These are phyloP conservation scores for Yamadazyma triangularis DNA, from an alignment of 1,139 yeast species.

Conservation along the genomic window DNA sequence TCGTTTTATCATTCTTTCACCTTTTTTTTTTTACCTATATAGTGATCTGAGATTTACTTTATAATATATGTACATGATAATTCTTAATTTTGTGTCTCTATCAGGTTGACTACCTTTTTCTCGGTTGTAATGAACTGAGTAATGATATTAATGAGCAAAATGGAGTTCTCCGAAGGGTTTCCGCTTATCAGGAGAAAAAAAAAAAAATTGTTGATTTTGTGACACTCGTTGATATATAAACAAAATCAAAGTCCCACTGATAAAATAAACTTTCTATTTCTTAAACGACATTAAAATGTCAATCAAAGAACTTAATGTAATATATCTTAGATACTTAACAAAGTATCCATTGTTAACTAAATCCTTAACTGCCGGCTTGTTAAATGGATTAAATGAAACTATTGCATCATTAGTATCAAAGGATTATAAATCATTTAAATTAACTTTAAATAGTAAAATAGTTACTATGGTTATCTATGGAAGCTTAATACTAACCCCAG, in stretches of 20 bases:
- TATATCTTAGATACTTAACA: slow-evolving; percentile 38
- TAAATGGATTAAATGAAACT: slow-evolving; percentile 56
- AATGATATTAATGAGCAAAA: too few relatives aligned
- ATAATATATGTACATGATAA: too few relatives aligned
- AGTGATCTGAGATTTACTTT: slow-evolving; percentile 15
- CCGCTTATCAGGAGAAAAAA: neutral
- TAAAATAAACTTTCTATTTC: neutral
- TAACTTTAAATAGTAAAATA: slow-evolving; percentile 31
- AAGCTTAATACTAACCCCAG: slow-evolving; percentile 64
- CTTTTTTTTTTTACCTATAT: slow-evolving; percentile 4
- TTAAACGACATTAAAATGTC: neutral
- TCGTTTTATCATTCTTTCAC: neutral
- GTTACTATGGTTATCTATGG: slow-evolving; percentile 73
- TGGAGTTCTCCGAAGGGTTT: neutral
- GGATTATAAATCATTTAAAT: slow-evolving; percentile 23
- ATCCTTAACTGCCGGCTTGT: slow-evolving; percentile 52
- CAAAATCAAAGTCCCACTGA: neutral
- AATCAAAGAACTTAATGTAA: slow-evolving; percentile 12
- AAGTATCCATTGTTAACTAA: slow-evolving; percentile 58
- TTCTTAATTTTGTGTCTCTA: too few relatives aligned
- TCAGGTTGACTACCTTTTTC: too few relatives aligned
- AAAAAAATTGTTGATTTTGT: neutral
- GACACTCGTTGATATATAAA: neutral
- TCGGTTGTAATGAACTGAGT: too few relatives aligned
- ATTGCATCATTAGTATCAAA: slow-evolving; percentile 52